These are phyloP conservation scores for Blakeslea trispora DNA, from an alignment of 371 early-diverging fungal species.

Conservation along the genomic window DNA sequence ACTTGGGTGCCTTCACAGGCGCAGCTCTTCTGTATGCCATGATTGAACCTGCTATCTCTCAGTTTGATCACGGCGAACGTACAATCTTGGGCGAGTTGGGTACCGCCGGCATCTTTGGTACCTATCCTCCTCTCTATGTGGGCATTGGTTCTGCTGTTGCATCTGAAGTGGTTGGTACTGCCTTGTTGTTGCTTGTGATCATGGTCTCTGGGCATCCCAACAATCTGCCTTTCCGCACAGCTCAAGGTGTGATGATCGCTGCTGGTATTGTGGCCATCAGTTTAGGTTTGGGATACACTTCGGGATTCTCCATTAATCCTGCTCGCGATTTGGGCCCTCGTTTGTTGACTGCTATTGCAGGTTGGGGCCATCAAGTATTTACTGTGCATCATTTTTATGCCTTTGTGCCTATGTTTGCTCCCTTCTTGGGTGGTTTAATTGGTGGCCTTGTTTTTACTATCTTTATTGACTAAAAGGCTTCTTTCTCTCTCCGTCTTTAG, in stretches of 20 bases:
- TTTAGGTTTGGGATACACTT: constrained; percentile 65
- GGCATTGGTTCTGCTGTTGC: constrained; percentile 64
- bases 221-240: constrained; percentile 61
- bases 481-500: too few species aligned
- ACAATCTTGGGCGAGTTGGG: constrained; percentile 49
- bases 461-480: constrained; percentile 59
- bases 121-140: constrained; percentile 62
- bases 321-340: constrained; percentile 92
- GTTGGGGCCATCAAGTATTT: constrained; percentile 78
- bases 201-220: constrained; percentile 72
- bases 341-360: constrained; percentile 73
- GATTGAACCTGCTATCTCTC: constrained; percentile 56
- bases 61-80: constrained; percentile 63
- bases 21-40: constrained; percentile 66
- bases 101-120: constrained; percentile 79
- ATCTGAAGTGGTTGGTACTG: constrained; percentile 81
- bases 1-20: constrained; percentile 72
- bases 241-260: constrained; percentile 67
- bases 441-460: constrained; percentile 70
- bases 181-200: constrained; percentile 71
- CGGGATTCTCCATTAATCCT: constrained; percentile 84
- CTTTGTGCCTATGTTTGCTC: constrained; percentile 79
- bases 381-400: constrained; percentile 65
- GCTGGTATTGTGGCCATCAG: constrained; percentile 49
- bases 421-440: constrained; percentile 69